Conservation (phyloP, 495 filamentous ascomycete species). For the Podospora pseudocomata region DNA sequence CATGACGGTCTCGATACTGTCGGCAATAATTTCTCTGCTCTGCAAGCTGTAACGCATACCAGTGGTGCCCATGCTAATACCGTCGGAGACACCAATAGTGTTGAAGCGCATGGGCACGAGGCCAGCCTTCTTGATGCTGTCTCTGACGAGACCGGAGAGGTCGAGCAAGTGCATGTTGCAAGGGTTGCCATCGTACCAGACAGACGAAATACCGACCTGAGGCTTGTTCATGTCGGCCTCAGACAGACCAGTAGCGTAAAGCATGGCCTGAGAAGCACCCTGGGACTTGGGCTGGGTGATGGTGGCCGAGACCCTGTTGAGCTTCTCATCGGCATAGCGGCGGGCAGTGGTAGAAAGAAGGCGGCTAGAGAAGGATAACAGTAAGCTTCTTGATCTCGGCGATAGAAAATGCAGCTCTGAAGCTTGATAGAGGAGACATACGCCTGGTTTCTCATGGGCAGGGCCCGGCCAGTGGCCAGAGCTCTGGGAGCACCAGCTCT, state of each 20-base stretch:
- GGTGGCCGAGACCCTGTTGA: conserved; percentile 77
- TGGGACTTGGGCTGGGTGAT: conserved; percentile 97
- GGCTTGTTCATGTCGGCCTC: conserved; percentile 87
- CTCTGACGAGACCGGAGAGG: conserved; percentile 74
- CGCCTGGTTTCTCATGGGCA: conserved; percentile 37
- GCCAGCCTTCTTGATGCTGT: conserved; percentile 78
- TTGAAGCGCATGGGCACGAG: conserved; percentile 92
- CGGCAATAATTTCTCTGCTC: conserved; percentile 92
- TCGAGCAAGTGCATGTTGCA: conserved; percentile 99
- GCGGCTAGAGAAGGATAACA: conserved; percentile 32
- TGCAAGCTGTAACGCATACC: conserved; percentile 96
- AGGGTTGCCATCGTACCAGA: conserved; percentile 88
- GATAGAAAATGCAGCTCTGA: not conserved
- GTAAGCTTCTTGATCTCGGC: conserved; percentile 12
- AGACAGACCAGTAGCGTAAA: conserved; percentile 86
- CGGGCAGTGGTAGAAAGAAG: conserved; percentile 38
- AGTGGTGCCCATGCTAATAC: conserved; percentile 74
- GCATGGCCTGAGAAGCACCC: conserved; percentile 97
- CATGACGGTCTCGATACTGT: conserved; percentile 99
- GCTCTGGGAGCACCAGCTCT: conserved; percentile 40
- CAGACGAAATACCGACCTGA: conserved; percentile 93
- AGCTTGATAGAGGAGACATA: conserved; percentile 24
- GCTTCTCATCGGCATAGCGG: conserved; percentile 44
- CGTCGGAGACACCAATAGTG: conserved; percentile 90
- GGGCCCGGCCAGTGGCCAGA: conserved; percentile 35